Evolutionary conservation across 1,284 basidiomycete genomes (phyloP), one percentile per base, ranked within the genome.

Genomic region (Cerrena zonata): DNA sequence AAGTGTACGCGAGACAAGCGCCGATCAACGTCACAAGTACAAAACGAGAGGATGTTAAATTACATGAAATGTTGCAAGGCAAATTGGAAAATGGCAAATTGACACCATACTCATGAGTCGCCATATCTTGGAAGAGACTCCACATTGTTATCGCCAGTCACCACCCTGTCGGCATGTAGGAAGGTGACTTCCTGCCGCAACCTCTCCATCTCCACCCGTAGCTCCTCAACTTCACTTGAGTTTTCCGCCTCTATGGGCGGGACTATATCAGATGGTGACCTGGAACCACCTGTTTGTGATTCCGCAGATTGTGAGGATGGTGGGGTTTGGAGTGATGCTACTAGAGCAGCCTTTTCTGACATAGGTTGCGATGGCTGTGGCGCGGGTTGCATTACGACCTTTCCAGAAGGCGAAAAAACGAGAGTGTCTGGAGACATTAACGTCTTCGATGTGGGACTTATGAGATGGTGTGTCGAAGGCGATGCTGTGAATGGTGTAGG

Each of bases 171-270:
- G 30, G 30, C 30, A 34, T 34, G 30, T 34, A 34, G 30, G 30
- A 7, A 7, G 7, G 7, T 7, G 15, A 34, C 30, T 15, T 7
- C 30, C 15, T 34, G 30, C 30, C 30, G 7, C 7, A 34, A 15
- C 15, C 30, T 34, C 45, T 47, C 45, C 22, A 47, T 23, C 30
- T 47, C 45, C 5, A 13, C 30, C 4, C 45, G 24, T 22, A 47
- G 21, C 25, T 23, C 45, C 19, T 19, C n/a, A 4, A 47, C 45
- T 34, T 47, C 45, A 18, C 18, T 12, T 7, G 42, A 4, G 22
- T 15, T 15, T 5, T 15, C 21, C 24, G 42, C 22, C 11, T 21
- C 15, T 10, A 24, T 23, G 12, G 43, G 11, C 5, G 43, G 19
- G 12, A 12, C 43, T 45, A 12, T 5, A 11, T 19, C 21, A 41